Percentiles rank a stretch among this genome's conserved stretches.
Evolutionary conservation across 352 stramenopile species (phyloP).

Genomic region (Blastocystis sp.): DNA sequence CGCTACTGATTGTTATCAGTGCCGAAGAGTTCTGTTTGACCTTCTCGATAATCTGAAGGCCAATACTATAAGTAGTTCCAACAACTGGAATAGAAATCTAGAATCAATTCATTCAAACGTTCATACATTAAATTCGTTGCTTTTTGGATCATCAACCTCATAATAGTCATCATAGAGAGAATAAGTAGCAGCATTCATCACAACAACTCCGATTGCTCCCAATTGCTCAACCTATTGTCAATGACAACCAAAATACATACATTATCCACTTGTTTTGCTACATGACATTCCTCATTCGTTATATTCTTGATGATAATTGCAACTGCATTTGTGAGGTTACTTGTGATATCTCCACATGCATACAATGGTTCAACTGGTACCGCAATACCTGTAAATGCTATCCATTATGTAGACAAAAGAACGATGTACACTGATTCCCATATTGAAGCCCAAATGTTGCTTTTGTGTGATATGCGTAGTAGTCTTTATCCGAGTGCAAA

Average conservation of each 20-base stretch:
- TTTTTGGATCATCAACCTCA: neutral
- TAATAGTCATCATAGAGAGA: neutral
- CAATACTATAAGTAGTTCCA: constrained; percentile 3
- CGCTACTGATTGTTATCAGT: neutral
- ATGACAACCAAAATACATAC: neutral
- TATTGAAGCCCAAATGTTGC: constrained; percentile 26
- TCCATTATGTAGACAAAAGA: neutral
- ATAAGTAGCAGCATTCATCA: constrained; percentile 2
- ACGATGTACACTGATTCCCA: neutral
- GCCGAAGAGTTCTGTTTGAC: neutral
- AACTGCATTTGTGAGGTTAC: neutral
- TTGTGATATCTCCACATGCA: neutral
- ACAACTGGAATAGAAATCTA: constrained; percentile 44
- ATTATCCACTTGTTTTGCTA: neutral
- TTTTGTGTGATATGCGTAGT: neutral
- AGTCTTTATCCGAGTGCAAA: constrained; percentile 32
- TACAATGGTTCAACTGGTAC: neutral
- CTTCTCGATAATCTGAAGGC: neutral
- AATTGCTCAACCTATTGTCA: neutral
- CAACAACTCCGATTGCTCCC: constrained; percentile 1
- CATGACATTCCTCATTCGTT: neutral
- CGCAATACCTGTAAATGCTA: neutral
- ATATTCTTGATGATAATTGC: neutral
- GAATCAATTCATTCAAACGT: neutral
- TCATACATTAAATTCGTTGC: constrained; percentile 5